Evolutionary conservation across 306 rosid genomes (phyloP).

Genomic region (Lagenaria siceraria): DNA sequence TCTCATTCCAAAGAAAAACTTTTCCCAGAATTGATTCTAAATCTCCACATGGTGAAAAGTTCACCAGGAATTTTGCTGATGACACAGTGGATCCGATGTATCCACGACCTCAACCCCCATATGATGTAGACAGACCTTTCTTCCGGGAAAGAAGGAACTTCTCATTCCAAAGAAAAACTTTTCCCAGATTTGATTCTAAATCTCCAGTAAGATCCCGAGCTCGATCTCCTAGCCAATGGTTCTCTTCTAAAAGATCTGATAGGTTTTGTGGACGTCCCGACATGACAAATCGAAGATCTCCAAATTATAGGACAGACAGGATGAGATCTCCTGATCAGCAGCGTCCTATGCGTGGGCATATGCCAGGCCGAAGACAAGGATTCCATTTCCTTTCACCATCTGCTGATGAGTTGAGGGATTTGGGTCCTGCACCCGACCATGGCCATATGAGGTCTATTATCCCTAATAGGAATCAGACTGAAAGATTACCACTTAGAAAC

Average conservation of each 20-base stretch:
- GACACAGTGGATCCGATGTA: slow-evolving; percentile 37
- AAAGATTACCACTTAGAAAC: slow-evolving; percentile 39
- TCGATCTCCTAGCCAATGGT: slow-evolving; percentile 75
- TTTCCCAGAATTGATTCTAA: slow-evolving; percentile 42
- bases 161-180: slow-evolving; percentile 51
- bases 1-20: slow-evolving; percentile 54
- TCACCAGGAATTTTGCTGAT: slow-evolving; percentile 42
- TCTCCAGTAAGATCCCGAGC: slow-evolving; percentile 67
- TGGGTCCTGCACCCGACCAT: slow-evolving; percentile 54
- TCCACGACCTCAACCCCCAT: slow-evolving; percentile 42
- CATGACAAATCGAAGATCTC: slow-evolving; percentile 47
- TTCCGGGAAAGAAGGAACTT: slow-evolving; percentile 48
- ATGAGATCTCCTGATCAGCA: slow-evolving; percentile 80
- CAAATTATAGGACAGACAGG: slow-evolving; percentile 59
- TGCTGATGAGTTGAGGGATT: slow-evolving; percentile 60
- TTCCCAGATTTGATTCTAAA: slow-evolving; percentile 47
- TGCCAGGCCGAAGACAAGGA: slow-evolving; percentile 54
- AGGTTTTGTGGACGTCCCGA: slow-evolving; percentile 67
- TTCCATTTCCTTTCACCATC: slow-evolving; percentile 47
- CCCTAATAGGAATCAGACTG: slow-evolving; percentile 47
- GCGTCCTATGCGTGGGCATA: slow-evolving; percentile 42
- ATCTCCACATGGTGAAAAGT: slow-evolving; percentile 52
- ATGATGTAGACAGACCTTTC: slow-evolving; percentile 50
- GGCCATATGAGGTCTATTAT: slow-evolving; percentile 58
- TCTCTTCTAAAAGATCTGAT: slow-evolving; percentile 57